Conservation (phyloP, 164 flowering plant genomes). For the Dillenia turbinata region DNA sequence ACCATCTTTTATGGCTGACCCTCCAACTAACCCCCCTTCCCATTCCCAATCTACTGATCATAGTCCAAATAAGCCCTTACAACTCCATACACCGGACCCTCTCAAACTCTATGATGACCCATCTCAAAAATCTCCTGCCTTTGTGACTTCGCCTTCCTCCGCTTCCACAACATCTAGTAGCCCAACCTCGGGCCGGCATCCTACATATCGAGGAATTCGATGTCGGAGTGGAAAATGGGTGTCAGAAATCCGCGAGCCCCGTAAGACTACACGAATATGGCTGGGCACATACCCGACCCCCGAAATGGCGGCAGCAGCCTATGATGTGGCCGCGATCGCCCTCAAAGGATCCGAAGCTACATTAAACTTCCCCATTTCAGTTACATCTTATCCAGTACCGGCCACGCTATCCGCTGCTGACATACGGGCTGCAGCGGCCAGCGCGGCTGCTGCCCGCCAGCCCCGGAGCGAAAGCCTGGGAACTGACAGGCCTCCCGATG, state of each 20-base stretch:
- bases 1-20: constrained; percentile 9
- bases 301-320: constrained; percentile 90
- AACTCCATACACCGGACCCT: constrained; percentile 6
- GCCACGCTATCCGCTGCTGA: constrained; percentile 44
- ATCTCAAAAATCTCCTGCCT: neutral
- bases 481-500: neutral
- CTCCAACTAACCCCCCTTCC: constrained; percentile 5
- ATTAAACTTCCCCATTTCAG: constrained; percentile 55
- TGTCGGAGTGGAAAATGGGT: constrained; percentile 81
- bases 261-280: constrained; percentile 75
- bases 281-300: constrained; percentile 78
- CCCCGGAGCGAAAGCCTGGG: constrained; percentile 2
- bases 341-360: constrained; percentile 49
- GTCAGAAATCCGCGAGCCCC: constrained; percentile 84
- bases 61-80: neutral
- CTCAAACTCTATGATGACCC: neutral
- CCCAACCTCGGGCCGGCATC: constrained; percentile 30
- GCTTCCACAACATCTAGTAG: constrained; percentile 4
- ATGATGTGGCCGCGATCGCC: constrained; percentile 78
- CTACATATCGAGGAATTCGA: constrained; percentile 53
- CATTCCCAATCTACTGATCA: neutral
- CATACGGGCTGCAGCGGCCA: constrained; percentile 58
- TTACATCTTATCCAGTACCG: constrained; percentile 33
- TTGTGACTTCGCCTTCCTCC: neutral
- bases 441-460: constrained; percentile 36